Base-by-base conservation (phyloP, 768 basidiomycete species). In the Pholiota microspora region DNA sequence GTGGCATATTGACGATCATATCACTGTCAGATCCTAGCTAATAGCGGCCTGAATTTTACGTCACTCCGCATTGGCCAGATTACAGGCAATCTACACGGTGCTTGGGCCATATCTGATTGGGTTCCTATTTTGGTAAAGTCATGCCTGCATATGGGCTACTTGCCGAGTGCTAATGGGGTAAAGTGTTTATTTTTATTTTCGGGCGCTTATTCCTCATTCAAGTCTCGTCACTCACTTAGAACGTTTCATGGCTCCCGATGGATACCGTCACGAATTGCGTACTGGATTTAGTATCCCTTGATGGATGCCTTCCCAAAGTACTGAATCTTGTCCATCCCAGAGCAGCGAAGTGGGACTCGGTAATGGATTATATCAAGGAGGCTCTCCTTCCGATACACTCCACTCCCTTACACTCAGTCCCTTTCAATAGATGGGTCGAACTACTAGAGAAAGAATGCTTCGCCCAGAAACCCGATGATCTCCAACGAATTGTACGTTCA, bases 81-180 rank as follows among this genome's bases (percentile, higher is more conserved):
- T 7, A 61, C 62, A 29, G 73, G 71, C 8, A 67, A 66, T 2
- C 63, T 63, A 3, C 69, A 64, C 12, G 72, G 72, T 2, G 64
- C 68, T 8, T 76, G 74, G 74, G 59, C 68, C 2, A 64, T 61
- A 2, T 67, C 58, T 4, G 72, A 73, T n/a, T 74, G 73, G 71
- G 49, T 76, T 4, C 71, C 72, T 2, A 69, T 69, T 29, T 45
- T 72, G n/a, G 59, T 71, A 2, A 73, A 71, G 53, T 69, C 72
- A 5, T 69, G 69, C 49, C 8, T 62, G 9, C 32, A 58, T 18
- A 54, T 69, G 25, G 64, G 64, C 7, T 60, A 49, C 0, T 42
- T 72, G 6, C 71, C 71, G 7, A 38, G 34, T 16, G 50, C 55
- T 3, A n/a, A 47, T 18, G 69, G 69, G 44, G 69, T 73, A 45